phyloP scores from a whole-genome alignment of 1,284 basidiomycete genomes.

The Xerocomus tenax region DNA sequence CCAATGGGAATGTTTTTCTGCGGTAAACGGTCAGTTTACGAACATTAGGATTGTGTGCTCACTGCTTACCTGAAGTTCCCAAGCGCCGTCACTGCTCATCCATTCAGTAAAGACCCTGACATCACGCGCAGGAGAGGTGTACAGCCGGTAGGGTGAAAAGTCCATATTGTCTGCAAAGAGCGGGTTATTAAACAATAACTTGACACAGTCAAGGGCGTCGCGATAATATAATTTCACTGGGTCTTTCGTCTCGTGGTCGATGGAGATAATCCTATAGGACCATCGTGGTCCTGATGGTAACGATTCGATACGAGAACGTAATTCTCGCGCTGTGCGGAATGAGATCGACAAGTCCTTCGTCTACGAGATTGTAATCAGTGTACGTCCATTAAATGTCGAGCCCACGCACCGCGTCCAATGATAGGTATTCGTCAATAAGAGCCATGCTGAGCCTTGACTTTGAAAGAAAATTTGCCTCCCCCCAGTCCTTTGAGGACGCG shows the following conservation, averaged over 20 bases:
- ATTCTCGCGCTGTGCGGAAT: background rate
- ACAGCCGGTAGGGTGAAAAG: background rate
- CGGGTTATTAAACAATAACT: background rate
- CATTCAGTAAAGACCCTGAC: background rate
- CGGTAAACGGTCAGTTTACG: too few relatives aligned
- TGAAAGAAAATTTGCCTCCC: background rate
- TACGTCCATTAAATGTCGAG: too few relatives aligned
- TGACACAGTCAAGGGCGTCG: background rate
- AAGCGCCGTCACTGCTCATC: background rate
- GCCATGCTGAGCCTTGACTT: background rate
- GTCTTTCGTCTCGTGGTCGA: background rate
- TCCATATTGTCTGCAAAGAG: background rate
- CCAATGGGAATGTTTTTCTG: background rate
- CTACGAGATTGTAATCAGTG: background rate
- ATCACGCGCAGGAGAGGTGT: background rate
- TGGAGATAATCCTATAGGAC: background rate
- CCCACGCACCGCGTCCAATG: background rate
- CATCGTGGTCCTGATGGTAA: background rate
- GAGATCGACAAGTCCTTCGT: background rate
- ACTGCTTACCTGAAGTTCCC: background rate
- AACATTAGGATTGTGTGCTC: too few relatives aligned
- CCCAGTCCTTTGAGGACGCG: background rate
- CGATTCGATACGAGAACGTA: background rate
- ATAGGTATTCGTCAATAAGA: background rate
- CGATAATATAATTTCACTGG: background rate